Evolutionary conservation across 352 stramenopile genomes (phyloP), one percentile per base, ranked within the genome.

Genomic region (Thalassiosira delicatula): DNA sequence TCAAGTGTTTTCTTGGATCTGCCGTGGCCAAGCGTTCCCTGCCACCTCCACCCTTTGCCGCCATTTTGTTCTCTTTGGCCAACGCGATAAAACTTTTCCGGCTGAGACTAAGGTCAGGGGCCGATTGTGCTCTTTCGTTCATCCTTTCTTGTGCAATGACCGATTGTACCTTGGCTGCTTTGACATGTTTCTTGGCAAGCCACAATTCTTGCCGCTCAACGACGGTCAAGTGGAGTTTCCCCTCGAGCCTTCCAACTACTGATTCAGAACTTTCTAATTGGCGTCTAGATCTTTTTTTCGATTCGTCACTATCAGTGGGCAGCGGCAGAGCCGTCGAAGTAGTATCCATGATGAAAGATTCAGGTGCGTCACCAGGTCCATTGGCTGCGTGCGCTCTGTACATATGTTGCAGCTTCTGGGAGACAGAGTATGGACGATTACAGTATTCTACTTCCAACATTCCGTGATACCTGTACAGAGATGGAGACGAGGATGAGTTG

Each of bases 291-390:
- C 63, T 66, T 67, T 66, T 35, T 32, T 70, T 76, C 73, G 51
- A 75, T 35, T 75, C 73, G 19, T 74, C 56, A 1, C 72, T 61
- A n/a, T 35, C 56, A 59, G 42, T n/a, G n/a, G n/a, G n/a, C n/a
- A n/a, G 30, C 19, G 49, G n/a, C 35, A 40, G 32, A 29, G 74
- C 23, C 44, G 77, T 79, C 37, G 80, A 27, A 42, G 30, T 79
- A 7, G 77, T 85, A 37, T 85, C 77, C 17, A 85, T 60, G 33
- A 85, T 35, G 40, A 85, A 85, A 17, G 77, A 85, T 25, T 73
- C 35, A 4, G 33, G 33, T 37, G 57, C 57, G 17, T 62, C 67
- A 65, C 66, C 53, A 23, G 44, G 17, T 14, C 70, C 54, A 37
- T 53, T 54, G 33, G 37, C 56, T 25, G 51, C 9, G 49, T 85